phyloP scores from a whole-genome alignment of 768 basidiomycete species.

The Pleurotus citrinopileatus region DNA sequence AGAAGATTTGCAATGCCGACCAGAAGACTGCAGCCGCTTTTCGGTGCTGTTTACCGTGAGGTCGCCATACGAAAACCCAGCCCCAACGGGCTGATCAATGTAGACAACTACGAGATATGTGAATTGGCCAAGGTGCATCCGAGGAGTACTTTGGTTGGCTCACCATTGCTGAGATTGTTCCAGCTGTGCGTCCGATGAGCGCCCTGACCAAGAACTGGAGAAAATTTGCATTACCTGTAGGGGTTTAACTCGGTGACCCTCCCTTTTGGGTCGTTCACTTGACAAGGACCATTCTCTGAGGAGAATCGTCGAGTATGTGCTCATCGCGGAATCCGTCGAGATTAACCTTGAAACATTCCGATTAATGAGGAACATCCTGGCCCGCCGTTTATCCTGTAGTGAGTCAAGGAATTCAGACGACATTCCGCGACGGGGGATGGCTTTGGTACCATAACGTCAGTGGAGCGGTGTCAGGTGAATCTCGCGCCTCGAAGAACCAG shows the following conservation, averaged over 20 bases:
- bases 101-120: constrained; percentile 52
- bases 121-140: background rate
- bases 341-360: constrained; percentile 58
- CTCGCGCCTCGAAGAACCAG: constrained; percentile 70
- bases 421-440: background rate
- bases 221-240: constrained; percentile 42
- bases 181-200: no score
- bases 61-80: constrained; percentile 60
- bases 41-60: constrained; percentile 56
- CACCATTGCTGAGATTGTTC: constrained; percentile 68
- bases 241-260: constrained; percentile 56
- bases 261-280: constrained; percentile 48
- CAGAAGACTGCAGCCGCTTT: constrained; percentile 56
- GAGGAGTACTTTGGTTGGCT: constrained; percentile 12
- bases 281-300: constrained; percentile 63
- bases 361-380: constrained; percentile 66
- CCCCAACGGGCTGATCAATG: constrained; percentile 67
- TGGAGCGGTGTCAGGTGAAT: constrained; percentile 57
- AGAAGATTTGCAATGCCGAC: constrained; percentile 61
- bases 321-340: background rate
- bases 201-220: no score
- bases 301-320: no score
- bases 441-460: constrained; percentile 56
- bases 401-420: background rate
- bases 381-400: constrained; percentile 51